Evolutionary conservation across 2,329 filamentous ascomycete species (phyloP), one percentile per base, ranked within the genome.

Genomic region (Aspergillus candidus): DNA sequence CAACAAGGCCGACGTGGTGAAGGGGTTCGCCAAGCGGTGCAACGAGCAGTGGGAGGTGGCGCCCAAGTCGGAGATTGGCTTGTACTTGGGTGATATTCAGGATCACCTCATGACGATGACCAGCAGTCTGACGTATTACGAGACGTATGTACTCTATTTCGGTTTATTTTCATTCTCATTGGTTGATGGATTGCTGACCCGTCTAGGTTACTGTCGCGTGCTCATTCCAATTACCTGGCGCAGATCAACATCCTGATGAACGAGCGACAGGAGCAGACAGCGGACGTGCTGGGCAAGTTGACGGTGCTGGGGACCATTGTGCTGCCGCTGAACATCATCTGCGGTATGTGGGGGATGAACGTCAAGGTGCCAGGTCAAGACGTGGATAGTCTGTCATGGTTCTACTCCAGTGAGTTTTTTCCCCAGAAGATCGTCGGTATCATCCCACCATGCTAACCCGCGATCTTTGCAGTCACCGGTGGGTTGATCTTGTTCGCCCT

Each of bases 31-130:
- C 4, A 98, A 98, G 71, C 79, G 93, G 11, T 98, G 93, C 71
- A 98, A 96, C 61, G 91, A 98, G 72, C 86, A 94, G 53, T 98
- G 90, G 89, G 87, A 96, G 57, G 87, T 98, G 47, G 91, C 93
- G 5, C 93, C 93, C 10, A 80, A 90, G 50, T 93, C 86, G 30
- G 93, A 98, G 64, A 97, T 98, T 62, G 93, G 93, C n/a, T 71
- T 98, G 41, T 98, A 97, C 68, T 73, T 98, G 46, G 93, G 93
- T 50, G 93, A 98, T 71, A 98, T 98, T 52, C 93, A 98, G 67
- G 93, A 98, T 72, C 93, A 98, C 65, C 97, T 98, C 56, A 83
- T 98, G 56, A 98, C 93, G 51, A 98, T 98, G 93, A 97, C 91
- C 32, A 87, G 86, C 40, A 98, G 97, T 63, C 70, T 98, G 61